phyloP scores from a whole-genome alignment of 306 rosid genomes.

The Senna tora region DNA sequence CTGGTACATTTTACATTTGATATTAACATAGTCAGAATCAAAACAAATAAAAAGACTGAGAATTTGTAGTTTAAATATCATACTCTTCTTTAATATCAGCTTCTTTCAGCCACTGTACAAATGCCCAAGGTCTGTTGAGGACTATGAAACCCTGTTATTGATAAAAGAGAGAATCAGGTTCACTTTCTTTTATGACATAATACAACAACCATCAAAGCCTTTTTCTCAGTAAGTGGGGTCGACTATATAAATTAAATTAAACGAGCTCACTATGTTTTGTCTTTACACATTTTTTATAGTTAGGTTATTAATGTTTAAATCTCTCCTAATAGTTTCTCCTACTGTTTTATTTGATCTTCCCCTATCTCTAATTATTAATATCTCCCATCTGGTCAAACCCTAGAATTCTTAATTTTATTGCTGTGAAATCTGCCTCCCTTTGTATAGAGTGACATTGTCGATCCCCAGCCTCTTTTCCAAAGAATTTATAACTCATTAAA shows the following conservation, averaged over 20 bases:
- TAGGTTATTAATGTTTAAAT: too few species aligned
- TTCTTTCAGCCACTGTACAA: conserved; percentile 95
- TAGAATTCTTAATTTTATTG: background rate
- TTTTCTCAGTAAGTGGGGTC: too few species aligned
- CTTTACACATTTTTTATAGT: too few species aligned
- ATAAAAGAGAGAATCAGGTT: conserved; percentile 6
- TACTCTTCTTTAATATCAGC: conserved; percentile 98
- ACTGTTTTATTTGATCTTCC: too few species aligned
- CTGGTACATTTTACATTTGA: background rate
- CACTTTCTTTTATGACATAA: conserved; percentile 1
- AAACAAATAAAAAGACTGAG: background rate
- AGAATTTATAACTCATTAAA: background rate
- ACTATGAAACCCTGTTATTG: conserved; percentile 90
- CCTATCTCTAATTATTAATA: too few species aligned
- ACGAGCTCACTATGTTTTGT: too few species aligned
- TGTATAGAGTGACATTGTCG: background rate
- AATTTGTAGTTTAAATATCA: conserved; percentile 32
- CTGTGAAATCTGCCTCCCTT: background rate
- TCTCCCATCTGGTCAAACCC: too few species aligned
- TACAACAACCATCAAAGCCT: too few species aligned
- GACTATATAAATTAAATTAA: too few species aligned
- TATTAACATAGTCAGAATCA: conserved; percentile 6
- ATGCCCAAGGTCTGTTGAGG: conserved; percentile 99
- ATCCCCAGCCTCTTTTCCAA: background rate
- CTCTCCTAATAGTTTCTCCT: too few species aligned